Evolutionary conservation across 306 rosid genomes (phyloP), one percentile per base, ranked within the genome.

Genomic region (Albizia julibrissin): DNA sequence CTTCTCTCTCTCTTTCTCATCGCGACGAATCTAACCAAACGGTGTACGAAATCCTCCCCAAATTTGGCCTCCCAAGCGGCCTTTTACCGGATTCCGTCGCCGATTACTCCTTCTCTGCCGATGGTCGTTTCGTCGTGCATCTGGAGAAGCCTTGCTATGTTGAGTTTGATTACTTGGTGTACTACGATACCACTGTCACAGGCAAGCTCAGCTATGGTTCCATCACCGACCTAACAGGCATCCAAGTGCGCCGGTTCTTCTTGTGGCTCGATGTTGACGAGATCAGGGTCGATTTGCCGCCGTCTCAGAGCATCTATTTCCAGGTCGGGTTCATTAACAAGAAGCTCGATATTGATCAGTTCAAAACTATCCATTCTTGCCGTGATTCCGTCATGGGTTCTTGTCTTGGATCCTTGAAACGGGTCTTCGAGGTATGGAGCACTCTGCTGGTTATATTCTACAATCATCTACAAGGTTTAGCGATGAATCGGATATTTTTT

Each of bases 221-320:
- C 50, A 93, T 96, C 80, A 80, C 94, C 3, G 79, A 83, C 12
- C 86, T 96, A 33, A 72, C 86, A n/a, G 99, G 99, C 1, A 92
- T 96, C 62, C 72, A 96, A 89, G 98, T 96, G 18, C 91, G 88
- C 74, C 83, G 90, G 6, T 40, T 96, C 47, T 85, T 96, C 56
- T 33, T 96, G 4, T 96, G 99, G 98, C 82, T 93, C 73, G 84
- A 85, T 68, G 97, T 96, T 0, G 92, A 89, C n/a, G 95, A 96
- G 92, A 96, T 96, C 90, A 84, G 87, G 69, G 97, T 96, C 76
- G 99, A 92, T 92, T 91, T 94, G 89, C 98, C 99, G 15, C 97
- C 99, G 4, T 88, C 98, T 0, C 80, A 83, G 43, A 84, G 69
- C 14, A 96, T 96, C 62, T 96, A 96, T 83, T 94, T 96, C 79